Evolutionary conservation across 2,329 filamentous ascomycete species (phyloP).

Genomic region (Neopestalotiopsis sp.): DNA sequence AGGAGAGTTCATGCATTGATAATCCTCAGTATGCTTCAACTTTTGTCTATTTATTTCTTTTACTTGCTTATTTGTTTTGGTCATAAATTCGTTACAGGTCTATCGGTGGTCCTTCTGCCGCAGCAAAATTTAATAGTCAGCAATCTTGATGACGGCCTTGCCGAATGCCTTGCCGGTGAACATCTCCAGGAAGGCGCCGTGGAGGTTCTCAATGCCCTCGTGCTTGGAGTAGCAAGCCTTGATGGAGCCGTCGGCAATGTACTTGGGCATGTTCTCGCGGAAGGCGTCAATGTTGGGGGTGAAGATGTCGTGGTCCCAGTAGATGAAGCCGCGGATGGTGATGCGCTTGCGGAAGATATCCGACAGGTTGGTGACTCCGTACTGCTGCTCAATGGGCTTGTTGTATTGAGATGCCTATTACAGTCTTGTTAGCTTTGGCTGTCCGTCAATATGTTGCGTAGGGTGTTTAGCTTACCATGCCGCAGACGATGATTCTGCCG

Average conservation of each 20-base stretch:
- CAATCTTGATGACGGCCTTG: slow-evolving; percentile 15
- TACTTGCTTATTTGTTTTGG: slow-evolving; percentile 1
- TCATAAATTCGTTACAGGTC: background rate
- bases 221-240: slow-evolving; percentile 11
- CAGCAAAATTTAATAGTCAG: background rate
- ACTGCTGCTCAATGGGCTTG: slow-evolving; percentile 15
- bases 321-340: slow-evolving; percentile 16
- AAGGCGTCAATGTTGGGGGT: slow-evolving; percentile 12
- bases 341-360: slow-evolving; percentile 17
- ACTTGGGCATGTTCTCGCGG: slow-evolving; percentile 17
- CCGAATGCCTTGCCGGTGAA: slow-evolving; percentile 17
- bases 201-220: slow-evolving; percentile 6
- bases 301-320: slow-evolving; percentile 18
- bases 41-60: background rate
- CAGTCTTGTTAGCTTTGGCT: background rate
- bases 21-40: background rate
- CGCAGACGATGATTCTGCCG: slow-evolving; percentile 15
- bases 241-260: slow-evolving; percentile 13
- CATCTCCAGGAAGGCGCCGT: slow-evolving; percentile 11
- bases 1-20: no score
- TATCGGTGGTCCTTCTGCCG: background rate
- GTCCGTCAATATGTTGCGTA: no score
- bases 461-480: slow-evolving; percentile 4
- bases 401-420: slow-evolving; percentile 15
- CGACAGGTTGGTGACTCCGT: slow-evolving; percentile 16